These are phyloP conservation scores for Neurospora discreta DNA, from an alignment of 495 filamentous ascomycete species.

Conservation along the genomic window DNA sequence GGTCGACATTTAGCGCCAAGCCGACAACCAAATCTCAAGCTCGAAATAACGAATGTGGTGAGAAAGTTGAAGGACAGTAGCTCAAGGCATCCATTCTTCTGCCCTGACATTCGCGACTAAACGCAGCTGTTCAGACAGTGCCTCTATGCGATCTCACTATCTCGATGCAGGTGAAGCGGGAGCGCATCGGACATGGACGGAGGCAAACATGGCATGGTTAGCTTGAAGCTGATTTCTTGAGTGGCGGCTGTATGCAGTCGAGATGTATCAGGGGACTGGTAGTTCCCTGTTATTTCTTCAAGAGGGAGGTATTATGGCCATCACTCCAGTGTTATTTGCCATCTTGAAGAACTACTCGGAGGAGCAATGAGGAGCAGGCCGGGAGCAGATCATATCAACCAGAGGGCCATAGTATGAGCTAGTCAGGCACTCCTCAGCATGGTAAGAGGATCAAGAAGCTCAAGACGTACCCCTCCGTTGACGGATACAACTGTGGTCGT, in stretches of 20 bases:
- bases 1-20: background rate
- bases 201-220: background rate
- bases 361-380: background rate
- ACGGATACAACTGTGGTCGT: background rate
- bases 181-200: background rate
- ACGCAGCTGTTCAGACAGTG: background rate
- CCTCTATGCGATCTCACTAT: background rate
- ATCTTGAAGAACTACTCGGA: background rate
- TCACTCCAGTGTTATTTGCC: background rate
- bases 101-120: background rate
- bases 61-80: background rate
- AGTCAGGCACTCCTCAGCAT: background rate
- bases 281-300: background rate
- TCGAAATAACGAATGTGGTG: background rate
- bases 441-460: background rate
- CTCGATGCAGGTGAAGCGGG: background rate
- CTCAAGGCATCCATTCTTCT: background rate
- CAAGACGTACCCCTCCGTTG: background rate
- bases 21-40: background rate
- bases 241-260: background rate
- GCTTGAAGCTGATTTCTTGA: too few relatives aligned
- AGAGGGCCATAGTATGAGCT: background rate
- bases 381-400: background rate
- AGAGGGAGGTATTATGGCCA: background rate
- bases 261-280: background rate